Evolutionary conservation across 2,329 filamentous ascomycete genomes (phyloP).

Genomic region (Penicillium sp.): DNA sequence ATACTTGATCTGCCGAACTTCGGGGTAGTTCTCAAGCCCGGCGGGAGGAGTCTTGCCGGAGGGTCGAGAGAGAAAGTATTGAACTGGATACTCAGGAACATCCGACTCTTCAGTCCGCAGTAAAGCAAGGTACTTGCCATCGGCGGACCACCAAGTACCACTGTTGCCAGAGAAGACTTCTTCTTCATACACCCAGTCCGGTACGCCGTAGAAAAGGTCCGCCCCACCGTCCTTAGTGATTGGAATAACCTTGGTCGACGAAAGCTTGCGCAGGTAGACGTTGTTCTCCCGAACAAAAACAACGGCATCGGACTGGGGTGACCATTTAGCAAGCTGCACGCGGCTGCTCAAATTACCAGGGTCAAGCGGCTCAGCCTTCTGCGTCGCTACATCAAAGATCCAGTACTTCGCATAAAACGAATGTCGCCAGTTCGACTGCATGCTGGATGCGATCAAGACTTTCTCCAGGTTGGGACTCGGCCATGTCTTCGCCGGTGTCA

Average conservation of each 20-base stretch:
- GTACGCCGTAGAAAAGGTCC: conserved; percentile 91
- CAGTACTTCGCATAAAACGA: conserved; percentile 85
- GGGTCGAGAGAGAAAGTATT: conserved; percentile 87
- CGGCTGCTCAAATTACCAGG: conserved; percentile 62
- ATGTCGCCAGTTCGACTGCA: conserved; percentile 79
- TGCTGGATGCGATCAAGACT: conserved; percentile 75
- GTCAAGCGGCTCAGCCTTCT: conserved; percentile 74
- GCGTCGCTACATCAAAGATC: conserved; percentile 83
- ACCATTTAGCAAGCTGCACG: conserved; percentile 86
- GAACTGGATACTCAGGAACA: conserved; percentile 87
- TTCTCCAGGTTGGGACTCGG: conserved; percentile 83
- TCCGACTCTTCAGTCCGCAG: conserved; percentile 88
- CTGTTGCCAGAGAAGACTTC: conserved; percentile 77
- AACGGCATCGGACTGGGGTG: conserved; percentile 78
- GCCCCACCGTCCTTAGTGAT: conserved; percentile 85
- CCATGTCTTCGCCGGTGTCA: conserved; percentile 62
- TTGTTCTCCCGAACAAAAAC: conserved; percentile 93
- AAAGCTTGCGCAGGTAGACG: conserved; percentile 71
- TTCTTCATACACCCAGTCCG: conserved; percentile 95
- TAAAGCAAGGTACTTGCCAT: conserved; percentile 87
- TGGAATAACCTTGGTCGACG: conserved; percentile 60
- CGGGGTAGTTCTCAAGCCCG: conserved; percentile 85
- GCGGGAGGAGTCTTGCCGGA: conserved; percentile 66
- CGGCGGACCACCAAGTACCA: conserved; percentile 92
- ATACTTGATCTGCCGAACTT: conserved; percentile 91